phyloP scores from a whole-genome alignment of 495 filamentous ascomycete genomes.

The Aspergillus haitiensis region DNA sequence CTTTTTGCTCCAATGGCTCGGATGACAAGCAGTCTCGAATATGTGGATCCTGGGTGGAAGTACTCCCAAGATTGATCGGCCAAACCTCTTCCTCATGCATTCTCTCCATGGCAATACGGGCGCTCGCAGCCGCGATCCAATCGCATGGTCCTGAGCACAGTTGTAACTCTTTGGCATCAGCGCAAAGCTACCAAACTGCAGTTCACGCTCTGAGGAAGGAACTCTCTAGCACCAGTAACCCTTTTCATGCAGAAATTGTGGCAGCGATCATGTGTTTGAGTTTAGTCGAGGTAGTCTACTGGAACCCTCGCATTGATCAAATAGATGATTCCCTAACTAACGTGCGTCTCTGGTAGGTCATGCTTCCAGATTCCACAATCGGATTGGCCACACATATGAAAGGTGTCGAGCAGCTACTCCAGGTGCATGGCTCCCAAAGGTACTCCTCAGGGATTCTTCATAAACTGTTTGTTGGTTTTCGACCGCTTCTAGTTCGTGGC shows the following conservation, averaged over 20 bases:
- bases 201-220: constrained; percentile 28
- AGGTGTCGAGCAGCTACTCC: constrained; percentile 31
- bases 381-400: constrained; percentile 32
- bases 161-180: constrained; percentile 13
- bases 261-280: constrained; percentile 42
- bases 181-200: constrained; percentile 29
- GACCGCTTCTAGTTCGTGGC: constrained; percentile 32
- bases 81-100: constrained; percentile 10
- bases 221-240: constrained; percentile 18
- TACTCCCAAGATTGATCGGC: constrained; percentile 29
- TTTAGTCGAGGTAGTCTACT: constrained; percentile 27
- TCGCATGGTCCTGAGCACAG: constrained; percentile 16
- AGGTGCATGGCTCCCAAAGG: constrained; percentile 26
- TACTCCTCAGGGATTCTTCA: constrained; percentile 31
- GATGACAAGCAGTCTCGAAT: constrained; percentile 29
- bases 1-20: not conserved
- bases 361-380: constrained; percentile 27
- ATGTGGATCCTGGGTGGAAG: constrained; percentile 43
- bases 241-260: constrained; percentile 22
- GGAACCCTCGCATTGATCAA: not conserved
- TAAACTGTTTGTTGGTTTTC: constrained; percentile 37
- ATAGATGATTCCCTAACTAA: not conserved
- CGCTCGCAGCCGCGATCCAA: constrained; percentile 31
- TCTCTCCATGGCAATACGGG: constrained; percentile 30
- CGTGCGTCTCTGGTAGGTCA: constrained; percentile 20